Base-by-base conservation (phyloP, 2,329 filamentous ascomycete species). In the Aspergillus ochraceus region DNA sequence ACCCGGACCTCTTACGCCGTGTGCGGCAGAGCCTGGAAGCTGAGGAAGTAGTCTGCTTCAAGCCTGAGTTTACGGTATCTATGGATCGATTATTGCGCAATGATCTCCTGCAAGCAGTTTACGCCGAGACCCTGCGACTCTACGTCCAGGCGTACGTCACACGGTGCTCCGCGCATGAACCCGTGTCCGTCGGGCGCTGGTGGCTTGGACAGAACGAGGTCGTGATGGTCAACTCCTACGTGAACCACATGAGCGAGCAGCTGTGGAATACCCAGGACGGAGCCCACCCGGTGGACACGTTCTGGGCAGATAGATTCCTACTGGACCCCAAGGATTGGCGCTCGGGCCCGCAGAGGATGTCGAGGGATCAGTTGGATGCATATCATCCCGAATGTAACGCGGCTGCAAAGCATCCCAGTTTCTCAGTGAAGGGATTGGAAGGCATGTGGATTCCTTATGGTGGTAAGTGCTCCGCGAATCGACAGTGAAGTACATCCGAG, bases 371-470 rank as follows among this genome's bases (percentile, higher is more conserved):
- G n/a, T 17, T 11, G 12, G 36, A 42, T 42, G n/a, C 36, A 6
- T 5, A 26, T 26, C 24, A 26, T 26, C 19, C 11, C 6, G 19
- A 45, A 45, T 19, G 14, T 17, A 19, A 24, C 1, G 42, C 52
- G 14, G 17, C 6, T 19, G n/a, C 22, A 30, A 57, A 26, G 2
- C 20, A 45, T 17, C 47, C 20, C 3, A 30, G 39, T 1, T 52
- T 57, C 22, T 45, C 49, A 22, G n/a, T 57, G 4, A 20, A 52
- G 12, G 55, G 55, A 2, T 46, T 57, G 6, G 55, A 57, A n/a
- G 55, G 55, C 8, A 47, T 22, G 9, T 57, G 49, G 55, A 57
- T 57, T 22, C 55, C 55, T 6, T 57, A 57, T 26, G 55, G 55
- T 14, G 55, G 55, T 57, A 52, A 32, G 30, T 12, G 30, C 9